Evolutionary conservation across 306 rosid species (phyloP).

Genomic region (Quillaja saponaria): DNA sequence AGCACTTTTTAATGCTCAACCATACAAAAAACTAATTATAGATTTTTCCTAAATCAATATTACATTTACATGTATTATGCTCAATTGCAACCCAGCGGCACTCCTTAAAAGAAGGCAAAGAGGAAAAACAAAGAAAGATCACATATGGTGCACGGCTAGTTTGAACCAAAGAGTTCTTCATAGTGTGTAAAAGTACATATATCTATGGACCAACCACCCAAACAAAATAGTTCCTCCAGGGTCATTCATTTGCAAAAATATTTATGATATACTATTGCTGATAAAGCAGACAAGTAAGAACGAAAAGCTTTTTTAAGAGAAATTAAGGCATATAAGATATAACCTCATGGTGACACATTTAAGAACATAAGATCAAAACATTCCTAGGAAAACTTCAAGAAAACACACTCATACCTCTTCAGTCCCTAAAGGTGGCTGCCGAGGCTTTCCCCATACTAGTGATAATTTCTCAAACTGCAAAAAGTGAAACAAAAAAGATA

Average conservation of each 20-base stretch:
- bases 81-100: not conserved
- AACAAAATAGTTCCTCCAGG: conserved; percentile 3
- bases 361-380: no score
- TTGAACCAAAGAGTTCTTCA: not conserved
- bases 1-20: not conserved
- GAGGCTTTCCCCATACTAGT: conserved; percentile 90
- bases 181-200: not conserved
- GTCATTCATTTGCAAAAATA: conserved; percentile 27
- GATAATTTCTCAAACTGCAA: conserved; percentile 72
- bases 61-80: not conserved
- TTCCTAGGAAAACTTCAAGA: not conserved
- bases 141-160: conserved; percentile 16
- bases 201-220: conserved; percentile 16
- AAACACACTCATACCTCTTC: conserved; percentile 65
- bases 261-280: conserved; percentile 7
- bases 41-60: no score
- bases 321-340: conserved; percentile 20
- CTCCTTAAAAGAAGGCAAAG: no score
- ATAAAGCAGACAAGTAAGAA: no score
- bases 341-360: not conserved
- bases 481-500: conserved; percentile 20
- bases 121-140: not conserved
- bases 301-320: conserved; percentile 11
- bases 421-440: conserved; percentile 75
- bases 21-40: not conserved